phyloP scores from a whole-genome alignment of 495 filamentous ascomycete genomes.

The Aspergillus cavernicola region DNA sequence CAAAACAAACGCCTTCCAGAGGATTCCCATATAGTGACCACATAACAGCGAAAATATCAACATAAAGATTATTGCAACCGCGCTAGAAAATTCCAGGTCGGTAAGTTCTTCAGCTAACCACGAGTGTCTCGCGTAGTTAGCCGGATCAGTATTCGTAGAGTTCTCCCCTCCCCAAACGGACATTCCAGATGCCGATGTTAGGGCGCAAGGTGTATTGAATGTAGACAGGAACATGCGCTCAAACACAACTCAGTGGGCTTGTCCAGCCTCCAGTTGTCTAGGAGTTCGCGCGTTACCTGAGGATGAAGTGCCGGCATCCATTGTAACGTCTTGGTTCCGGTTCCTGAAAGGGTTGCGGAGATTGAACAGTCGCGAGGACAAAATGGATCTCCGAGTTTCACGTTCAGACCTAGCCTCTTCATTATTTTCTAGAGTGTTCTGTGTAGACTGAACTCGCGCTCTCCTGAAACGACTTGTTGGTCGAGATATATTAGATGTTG shows the following conservation, averaged over 20 bases:
- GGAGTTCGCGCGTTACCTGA: slow-evolving; percentile 20
- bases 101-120: not conserved
- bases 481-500: not conserved
- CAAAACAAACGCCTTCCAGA: not conserved
- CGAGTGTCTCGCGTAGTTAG: not conserved
- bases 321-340: not conserved
- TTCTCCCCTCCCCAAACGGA: slow-evolving; percentile 12
- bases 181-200: slow-evolving; percentile 34
- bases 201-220: slow-evolving; percentile 2
- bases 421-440: not conserved
- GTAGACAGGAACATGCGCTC: not conserved
- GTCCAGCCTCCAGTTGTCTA: slow-evolving; percentile 33
- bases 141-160: not conserved
- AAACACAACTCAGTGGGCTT: slow-evolving; percentile 3
- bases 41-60: not conserved
- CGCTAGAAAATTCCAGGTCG: not conserved
- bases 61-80: not conserved
- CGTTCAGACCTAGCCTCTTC: not conserved
- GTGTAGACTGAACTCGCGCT: not conserved
- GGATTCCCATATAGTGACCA: not conserved
- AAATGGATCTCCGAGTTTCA: not conserved
- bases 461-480: slow-evolving; percentile 4
- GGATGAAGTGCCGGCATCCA: not conserved
- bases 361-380: slow-evolving; percentile 1
- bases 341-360: not conserved